Conservation (phyloP, 345 rosid species). For the Corymbia maculata region DNA sequence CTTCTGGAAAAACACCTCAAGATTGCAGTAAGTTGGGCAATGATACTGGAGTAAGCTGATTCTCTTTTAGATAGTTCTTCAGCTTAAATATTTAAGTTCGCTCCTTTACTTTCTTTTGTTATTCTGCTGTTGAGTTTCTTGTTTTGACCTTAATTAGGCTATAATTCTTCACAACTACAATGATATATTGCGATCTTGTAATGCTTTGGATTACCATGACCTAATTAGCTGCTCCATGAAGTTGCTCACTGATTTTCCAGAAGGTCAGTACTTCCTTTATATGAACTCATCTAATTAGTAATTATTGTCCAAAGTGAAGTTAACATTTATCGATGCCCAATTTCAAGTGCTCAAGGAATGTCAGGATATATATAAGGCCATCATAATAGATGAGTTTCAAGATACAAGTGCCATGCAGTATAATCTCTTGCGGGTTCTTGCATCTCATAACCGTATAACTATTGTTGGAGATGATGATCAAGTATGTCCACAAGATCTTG, state of each 20-base stretch:
- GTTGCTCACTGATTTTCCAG: constrained; percentile 67
- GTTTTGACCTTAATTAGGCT: constrained; percentile 49
- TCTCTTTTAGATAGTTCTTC: constrained; percentile 1
- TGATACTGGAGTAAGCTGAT: constrained; percentile 64
- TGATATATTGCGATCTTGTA: constrained; percentile 59
- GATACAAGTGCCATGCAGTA: constrained; percentile 96
- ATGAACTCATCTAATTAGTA: background rate
- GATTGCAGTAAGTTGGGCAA: constrained; percentile 54
- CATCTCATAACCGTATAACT: constrained; percentile 69
- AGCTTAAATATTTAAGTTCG: background rate
- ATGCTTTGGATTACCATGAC: constrained; percentile 95
- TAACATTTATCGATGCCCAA: constrained; percentile 4
- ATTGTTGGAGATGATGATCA: constrained; percentile 97
- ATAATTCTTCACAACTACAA: constrained; percentile 58
- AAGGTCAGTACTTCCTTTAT: constrained; percentile 39
- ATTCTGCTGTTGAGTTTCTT: constrained; percentile 13
- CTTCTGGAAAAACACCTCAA: constrained; percentile 71
- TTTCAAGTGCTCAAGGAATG: constrained; percentile 62
- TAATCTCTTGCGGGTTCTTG: constrained; percentile 50
- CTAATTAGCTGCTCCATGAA: constrained; percentile 71
- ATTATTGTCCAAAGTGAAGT: background rate
- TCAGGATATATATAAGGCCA: constrained; percentile 74
- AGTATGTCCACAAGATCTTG: constrained; percentile 20
- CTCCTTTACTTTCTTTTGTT: background rate
- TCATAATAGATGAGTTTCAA: constrained; percentile 90